Evolutionary conservation across 2,329 filamentous ascomycete species (phyloP).

Genomic region (Aquanectria penicillioides): DNA sequence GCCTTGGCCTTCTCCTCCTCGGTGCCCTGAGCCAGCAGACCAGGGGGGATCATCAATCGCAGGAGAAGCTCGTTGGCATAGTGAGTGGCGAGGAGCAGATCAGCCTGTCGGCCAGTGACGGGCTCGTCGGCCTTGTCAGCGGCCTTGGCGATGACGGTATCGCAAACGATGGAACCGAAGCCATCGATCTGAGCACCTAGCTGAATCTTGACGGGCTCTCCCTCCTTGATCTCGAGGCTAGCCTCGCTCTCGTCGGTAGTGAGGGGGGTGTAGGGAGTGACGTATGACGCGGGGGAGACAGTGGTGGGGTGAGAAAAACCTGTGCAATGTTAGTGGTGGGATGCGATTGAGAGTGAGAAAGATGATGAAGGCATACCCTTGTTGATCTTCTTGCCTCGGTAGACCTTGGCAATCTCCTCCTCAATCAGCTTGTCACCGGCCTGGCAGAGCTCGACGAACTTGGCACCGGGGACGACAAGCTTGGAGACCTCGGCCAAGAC

Average conservation of each 20-base stretch:
- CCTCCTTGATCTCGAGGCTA: constrained; percentile 78
- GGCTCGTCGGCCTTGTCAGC: constrained; percentile 69
- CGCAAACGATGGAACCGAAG: constrained; percentile 94
- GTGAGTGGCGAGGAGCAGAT: constrained; percentile 89
- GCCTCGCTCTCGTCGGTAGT: constrained; percentile 88
- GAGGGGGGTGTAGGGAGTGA: constrained; percentile 96
- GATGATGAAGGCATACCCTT: constrained; percentile 73
- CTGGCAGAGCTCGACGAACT: constrained; percentile 94
- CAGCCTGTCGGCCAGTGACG: constrained; percentile 81
- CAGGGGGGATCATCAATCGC: constrained; percentile 90
- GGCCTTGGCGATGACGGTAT: constrained; percentile 81
- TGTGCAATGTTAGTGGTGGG: constrained; percentile 47
- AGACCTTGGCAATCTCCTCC: constrained; percentile 94
- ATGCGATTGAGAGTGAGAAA: background rate
- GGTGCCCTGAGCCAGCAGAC: constrained; percentile 80
- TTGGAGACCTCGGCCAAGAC: constrained; percentile 86
- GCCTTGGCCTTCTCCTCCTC: constrained; percentile 98
- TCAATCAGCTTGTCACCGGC: constrained; percentile 95
- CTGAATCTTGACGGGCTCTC: constrained; percentile 95
- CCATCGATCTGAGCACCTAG: constrained; percentile 99
- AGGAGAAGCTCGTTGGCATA: constrained; percentile 96
- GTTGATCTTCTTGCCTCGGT: constrained; percentile 95
- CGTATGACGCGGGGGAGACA: constrained; percentile 90
- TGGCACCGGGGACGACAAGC: constrained; percentile 83
- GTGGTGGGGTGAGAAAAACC: constrained; percentile 95